Evolutionary conservation across 1,139 yeast genomes (phyloP).

Genomic region (Wickerhamomyces sp.): DNA sequence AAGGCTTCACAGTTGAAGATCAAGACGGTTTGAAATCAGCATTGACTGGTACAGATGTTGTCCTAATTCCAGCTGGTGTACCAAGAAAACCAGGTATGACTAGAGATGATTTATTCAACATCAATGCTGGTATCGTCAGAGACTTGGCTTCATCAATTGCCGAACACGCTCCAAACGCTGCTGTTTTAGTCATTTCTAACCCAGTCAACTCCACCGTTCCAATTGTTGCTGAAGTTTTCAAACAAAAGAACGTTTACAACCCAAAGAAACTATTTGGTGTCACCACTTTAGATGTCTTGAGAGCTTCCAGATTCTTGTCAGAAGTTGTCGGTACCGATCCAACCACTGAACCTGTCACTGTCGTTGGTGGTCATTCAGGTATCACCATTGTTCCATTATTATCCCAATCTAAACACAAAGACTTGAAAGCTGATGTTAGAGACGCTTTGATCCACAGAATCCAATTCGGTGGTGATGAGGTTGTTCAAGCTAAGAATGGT

Average conservation of each 20-base stretch:
- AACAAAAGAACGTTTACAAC: constrained; percentile 82
- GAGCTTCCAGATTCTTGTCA: constrained; percentile 89
- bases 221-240: constrained; percentile 91
- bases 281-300: constrained; percentile 90
- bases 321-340: constrained; percentile 49
- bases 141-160: constrained; percentile 89
- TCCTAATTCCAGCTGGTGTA: constrained; percentile 97
- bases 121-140: constrained; percentile 93
- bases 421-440: constrained; percentile 47
- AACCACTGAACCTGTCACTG: constrained; percentile 67
- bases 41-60: constrained; percentile 77
- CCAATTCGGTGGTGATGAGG: constrained; percentile 99
- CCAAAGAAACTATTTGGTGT: constrained; percentile 94
- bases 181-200: constrained; percentile 85
- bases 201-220: constrained; percentile 99
- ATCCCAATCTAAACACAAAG: constrained; percentile 62
- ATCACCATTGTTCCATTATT: constrained; percentile 94
- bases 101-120: constrained; percentile 94
- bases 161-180: constrained; percentile 82
- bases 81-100: constrained; percentile 99
- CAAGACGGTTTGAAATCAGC: constrained; percentile 71
- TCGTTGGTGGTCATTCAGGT: constrained; percentile 98
- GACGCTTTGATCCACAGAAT: constrained; percentile 86
- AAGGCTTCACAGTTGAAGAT: constrained; percentile 83
- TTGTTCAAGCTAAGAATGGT: constrained; percentile 97